Evolutionary conservation across 2,329 filamentous ascomycete genomes (phyloP), one percentile per base, ranked within the genome.

Genomic region (Beauveria scarabaeidicola): DNA sequence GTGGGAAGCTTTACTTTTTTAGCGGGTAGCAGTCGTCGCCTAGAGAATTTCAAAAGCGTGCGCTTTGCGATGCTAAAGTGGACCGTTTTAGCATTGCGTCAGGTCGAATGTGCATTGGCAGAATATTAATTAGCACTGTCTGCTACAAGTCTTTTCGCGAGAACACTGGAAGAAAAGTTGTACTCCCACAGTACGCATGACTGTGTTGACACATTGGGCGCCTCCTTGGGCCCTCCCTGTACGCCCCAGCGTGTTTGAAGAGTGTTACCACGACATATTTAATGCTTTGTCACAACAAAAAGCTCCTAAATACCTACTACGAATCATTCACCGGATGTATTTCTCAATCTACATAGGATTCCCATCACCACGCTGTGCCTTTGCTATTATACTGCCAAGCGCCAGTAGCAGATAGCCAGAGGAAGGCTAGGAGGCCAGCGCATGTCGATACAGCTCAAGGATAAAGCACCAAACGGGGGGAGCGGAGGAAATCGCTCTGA

Each of bases 401-500:
- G 19, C 40, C 48, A 44, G 15, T 50, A 52, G 19, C 25, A 46
- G 13, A 29, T 46, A 36, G 48, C 47, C 11, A 27, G 38, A 25
- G 5, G 8, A 58, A 29, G 23, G 41, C 38, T 11, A 21, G 44
- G 40, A 55, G 6, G 65, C 60, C 68, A 65, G 57, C 65, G 64
- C 46, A 69, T 65, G 67, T 86, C 87, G 63, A 92, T 94, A 74
- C 88, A 88, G 61, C 77, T 93, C 61, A 86, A 86, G 72, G 82
- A 87, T 32, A 32, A 43, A 41, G 36, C 50, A 10, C 9, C 52
- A 11, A 41, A 52, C 19, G 19, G 36, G 9, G 19, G 19, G 3
- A 44, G 19, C 40, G 25, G 3, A 5, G 38, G 17, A 21, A 46
- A 36, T 27, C 7, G 36, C 9, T 15, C 40, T n/a, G 23, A 27